phyloP scores from a whole-genome alignment of 2,329 filamentous ascomycete species.

The Pseudogymnoascus sp. region DNA sequence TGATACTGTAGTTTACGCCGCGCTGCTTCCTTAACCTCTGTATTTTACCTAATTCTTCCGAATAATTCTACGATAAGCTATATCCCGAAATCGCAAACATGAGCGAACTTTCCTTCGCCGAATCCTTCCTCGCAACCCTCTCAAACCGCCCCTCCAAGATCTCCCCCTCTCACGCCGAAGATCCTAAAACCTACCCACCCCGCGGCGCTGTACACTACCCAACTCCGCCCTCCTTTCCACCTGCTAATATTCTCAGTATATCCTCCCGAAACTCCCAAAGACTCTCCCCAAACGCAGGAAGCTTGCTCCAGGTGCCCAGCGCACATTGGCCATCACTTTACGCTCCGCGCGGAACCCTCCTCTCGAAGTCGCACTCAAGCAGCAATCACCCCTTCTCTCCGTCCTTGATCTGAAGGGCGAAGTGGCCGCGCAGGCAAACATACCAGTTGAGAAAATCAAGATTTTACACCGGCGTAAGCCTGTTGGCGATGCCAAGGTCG shows the following conservation, averaged over 20 bases:
- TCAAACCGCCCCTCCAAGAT: constrained; percentile 75
- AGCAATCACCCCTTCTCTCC: constrained; percentile 60
- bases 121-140: constrained; percentile 71
- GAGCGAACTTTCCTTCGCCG: constrained; percentile 81
- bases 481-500: constrained; percentile 65
- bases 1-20: background rate
- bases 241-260: constrained; percentile 46
- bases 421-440: constrained; percentile 55
- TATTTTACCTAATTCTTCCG: background rate
- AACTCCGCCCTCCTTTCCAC: background rate
- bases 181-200: constrained; percentile 69
- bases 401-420: constrained; percentile 70
- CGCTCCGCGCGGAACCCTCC: constrained; percentile 72
- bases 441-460: constrained; percentile 73
- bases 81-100: constrained; percentile 38
- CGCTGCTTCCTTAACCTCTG: background rate
- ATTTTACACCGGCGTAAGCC: constrained; percentile 85
- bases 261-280: constrained; percentile 58
- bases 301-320: constrained; percentile 46
- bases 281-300: constrained; percentile 41
- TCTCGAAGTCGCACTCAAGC: constrained; percentile 58
- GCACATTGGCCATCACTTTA: constrained; percentile 52
- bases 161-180: constrained; percentile 82
- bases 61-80: background rate
- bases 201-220: constrained; percentile 60